phyloP scores from a whole-genome alignment of 2,329 filamentous ascomycete species.

The Fusarium pilosicola region DNA sequence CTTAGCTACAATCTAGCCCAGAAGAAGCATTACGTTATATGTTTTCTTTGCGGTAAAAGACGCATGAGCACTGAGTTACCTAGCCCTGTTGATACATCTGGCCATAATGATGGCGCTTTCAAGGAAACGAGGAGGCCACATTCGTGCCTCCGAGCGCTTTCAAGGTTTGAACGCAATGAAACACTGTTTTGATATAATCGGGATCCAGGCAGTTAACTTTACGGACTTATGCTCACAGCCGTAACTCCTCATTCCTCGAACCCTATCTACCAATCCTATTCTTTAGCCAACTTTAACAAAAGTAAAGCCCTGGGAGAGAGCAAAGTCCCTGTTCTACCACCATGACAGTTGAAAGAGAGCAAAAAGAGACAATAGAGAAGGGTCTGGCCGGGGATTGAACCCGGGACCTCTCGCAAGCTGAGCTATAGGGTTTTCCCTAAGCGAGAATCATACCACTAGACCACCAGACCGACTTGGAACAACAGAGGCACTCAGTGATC shows the following conservation, averaged over 20 bases:
- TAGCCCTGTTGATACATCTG: background rate
- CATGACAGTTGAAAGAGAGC: background rate
- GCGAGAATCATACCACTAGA: background rate
- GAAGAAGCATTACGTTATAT: background rate
- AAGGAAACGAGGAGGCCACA: background rate
- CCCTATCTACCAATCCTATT: background rate
- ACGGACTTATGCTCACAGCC: background rate
- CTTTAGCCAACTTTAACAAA: background rate
- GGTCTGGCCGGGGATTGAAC: conserved; percentile 59
- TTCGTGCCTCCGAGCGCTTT: background rate
- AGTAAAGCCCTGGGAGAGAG: background rate
- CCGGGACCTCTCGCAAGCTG: conserved; percentile 56
- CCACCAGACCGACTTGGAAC: background rate
- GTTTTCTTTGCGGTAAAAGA: background rate
- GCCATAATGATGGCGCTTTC: background rate
- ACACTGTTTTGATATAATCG: background rate
- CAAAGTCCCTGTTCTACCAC: background rate
- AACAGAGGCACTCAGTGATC: background rate
- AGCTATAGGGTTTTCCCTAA: conserved; percentile 31
- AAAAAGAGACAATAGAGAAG: conserved; percentile 9
- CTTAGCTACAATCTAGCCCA: background rate
- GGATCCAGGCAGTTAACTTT: background rate
- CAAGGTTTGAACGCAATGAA: background rate
- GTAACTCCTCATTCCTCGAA: background rate
- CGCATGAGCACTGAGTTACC: background rate